Evolutionary conservation across 495 filamentous ascomycete genomes (phyloP).

Genomic region (Xylaria flabelliformis): DNA sequence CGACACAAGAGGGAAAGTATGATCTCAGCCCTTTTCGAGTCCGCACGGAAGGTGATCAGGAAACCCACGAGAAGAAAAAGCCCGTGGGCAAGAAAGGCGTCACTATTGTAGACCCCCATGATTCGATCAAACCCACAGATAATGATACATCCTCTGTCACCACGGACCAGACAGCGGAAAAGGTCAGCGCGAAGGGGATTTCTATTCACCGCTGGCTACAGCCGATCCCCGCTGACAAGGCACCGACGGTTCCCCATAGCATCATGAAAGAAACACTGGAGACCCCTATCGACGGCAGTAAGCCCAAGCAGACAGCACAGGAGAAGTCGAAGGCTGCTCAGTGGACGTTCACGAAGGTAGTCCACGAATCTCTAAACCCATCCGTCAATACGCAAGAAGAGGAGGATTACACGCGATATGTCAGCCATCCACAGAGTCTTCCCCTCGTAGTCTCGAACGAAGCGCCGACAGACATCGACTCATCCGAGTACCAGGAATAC

Average conservation of each 20-base stretch:
- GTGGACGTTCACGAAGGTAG: constrained; percentile 86
- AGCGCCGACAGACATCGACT: constrained; percentile 56
- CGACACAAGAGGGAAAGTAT: constrained; percentile 71
- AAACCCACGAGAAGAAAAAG: constrained; percentile 58
- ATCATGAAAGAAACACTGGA: constrained; percentile 55
- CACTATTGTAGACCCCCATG: constrained; percentile 63
- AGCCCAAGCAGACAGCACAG: constrained; percentile 50
- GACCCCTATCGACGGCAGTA: constrained; percentile 33
- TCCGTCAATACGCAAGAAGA: constrained; percentile 74
- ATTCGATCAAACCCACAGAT: constrained; percentile 42
- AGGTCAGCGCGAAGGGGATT: constrained; percentile 45
- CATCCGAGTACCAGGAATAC: constrained; percentile 75
- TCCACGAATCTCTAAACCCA: constrained; percentile 79
- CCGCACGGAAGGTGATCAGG: constrained; percentile 59
- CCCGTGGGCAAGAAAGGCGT: constrained; percentile 61
- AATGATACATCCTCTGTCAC: constrained; percentile 47
- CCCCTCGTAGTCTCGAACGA: constrained; percentile 85
- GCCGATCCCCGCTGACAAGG: constrained; percentile 46
- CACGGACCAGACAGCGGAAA: constrained; percentile 48
- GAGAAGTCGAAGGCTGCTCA: constrained; percentile 77
- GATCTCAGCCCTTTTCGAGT: constrained; percentile 87
- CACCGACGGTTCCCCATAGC: constrained; percentile 45
- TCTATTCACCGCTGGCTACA: constrained; percentile 63
- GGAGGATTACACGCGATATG: constrained; percentile 88
- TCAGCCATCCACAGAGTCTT: constrained; percentile 86